phyloP scores from a whole-genome alignment of 768 basidiomycete species.

The Dacryopinax spathularia region DNA sequence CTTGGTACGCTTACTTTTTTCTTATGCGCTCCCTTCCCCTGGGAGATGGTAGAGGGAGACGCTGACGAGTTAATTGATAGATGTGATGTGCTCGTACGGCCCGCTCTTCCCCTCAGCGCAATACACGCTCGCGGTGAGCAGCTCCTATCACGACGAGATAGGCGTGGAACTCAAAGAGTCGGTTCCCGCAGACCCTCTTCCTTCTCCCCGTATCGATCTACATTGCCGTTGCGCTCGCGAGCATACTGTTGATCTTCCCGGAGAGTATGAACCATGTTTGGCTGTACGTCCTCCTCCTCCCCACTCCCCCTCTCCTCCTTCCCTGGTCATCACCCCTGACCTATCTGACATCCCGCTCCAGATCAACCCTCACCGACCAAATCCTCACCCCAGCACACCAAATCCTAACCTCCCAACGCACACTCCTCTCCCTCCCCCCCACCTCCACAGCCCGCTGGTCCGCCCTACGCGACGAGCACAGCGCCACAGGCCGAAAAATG shows the following conservation, averaged over 20 bases:
- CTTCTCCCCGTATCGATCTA: conserved; percentile 35
- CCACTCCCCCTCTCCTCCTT: background rate
- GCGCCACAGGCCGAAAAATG: conserved; percentile 14
- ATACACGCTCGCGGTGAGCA: conserved; percentile 27
- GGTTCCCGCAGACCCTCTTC: conserved; percentile 20
- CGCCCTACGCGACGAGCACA: conserved; percentile 13
- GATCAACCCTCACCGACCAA: conserved; percentile 14
- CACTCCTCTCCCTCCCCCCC: conserved; percentile 16
- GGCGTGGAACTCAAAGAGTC: background rate
- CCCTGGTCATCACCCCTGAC: background rate
- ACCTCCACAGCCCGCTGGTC: conserved; percentile 15
- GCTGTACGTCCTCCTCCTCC: conserved; percentile 21
- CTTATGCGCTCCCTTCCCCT: conserved; percentile 8
- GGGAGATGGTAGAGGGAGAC: background rate
- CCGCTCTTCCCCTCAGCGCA: conserved; percentile 36
- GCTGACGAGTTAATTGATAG: conserved; percentile 15
- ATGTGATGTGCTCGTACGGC: conserved; percentile 26
- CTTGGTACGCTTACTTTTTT: conserved; percentile 15
- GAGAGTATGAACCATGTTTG: conserved; percentile 34
- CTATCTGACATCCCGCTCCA: background rate
- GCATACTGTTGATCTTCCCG: conserved; percentile 38
- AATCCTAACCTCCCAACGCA: conserved; percentile 18
- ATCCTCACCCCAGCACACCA: conserved; percentile 18
- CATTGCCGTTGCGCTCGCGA: conserved; percentile 35
- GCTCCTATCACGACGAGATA: conserved; percentile 10